A percentile compares a stretch with the other conserved stretches of the same genome.
phyloP scores from a whole-genome alignment of 2,329 filamentous ascomycete genomes.

The Botryosphaeria agaves region DNA sequence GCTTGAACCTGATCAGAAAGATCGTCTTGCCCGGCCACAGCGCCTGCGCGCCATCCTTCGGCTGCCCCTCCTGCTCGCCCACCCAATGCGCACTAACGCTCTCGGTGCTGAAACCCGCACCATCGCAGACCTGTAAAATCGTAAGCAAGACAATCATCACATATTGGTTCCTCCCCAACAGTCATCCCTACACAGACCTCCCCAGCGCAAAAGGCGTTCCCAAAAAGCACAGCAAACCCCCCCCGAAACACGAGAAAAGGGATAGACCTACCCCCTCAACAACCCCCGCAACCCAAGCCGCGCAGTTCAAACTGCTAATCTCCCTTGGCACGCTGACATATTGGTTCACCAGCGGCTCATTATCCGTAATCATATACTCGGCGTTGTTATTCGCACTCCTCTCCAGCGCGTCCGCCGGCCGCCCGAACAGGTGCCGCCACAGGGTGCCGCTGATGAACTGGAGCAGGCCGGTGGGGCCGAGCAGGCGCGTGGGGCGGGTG shows the following conservation, averaged over 20 bases:
- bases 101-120: constrained; percentile 66
- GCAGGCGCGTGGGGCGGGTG: constrained; percentile 69
- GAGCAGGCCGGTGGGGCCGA: constrained; percentile 75
- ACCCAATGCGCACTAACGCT: constrained; percentile 75
- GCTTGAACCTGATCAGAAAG: constrained; percentile 81
- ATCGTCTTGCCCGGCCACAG: constrained; percentile 97
- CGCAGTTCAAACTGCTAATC: constrained; percentile 93
- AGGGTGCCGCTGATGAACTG: constrained; percentile 89
- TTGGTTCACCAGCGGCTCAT: constrained; percentile 88
- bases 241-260: no score
- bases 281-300: constrained; percentile 85
- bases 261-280: constrained; percentile 91
- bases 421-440: constrained; percentile 82
- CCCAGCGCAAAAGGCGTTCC: no score
- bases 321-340: constrained; percentile 88
- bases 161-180: no score
- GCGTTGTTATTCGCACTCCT: constrained; percentile 72
- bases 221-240: no score
- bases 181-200: no score
- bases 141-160: no score
- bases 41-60: constrained; percentile 41
- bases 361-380: constrained; percentile 99
- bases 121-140: no score
- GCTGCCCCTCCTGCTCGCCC: constrained; percentile 30
- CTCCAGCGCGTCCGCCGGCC: constrained; percentile 83